These are phyloP conservation scores for Coelastrella sp. DNA, from an alignment of 139 green algal genomes.

Conservation along the genomic window DNA sequence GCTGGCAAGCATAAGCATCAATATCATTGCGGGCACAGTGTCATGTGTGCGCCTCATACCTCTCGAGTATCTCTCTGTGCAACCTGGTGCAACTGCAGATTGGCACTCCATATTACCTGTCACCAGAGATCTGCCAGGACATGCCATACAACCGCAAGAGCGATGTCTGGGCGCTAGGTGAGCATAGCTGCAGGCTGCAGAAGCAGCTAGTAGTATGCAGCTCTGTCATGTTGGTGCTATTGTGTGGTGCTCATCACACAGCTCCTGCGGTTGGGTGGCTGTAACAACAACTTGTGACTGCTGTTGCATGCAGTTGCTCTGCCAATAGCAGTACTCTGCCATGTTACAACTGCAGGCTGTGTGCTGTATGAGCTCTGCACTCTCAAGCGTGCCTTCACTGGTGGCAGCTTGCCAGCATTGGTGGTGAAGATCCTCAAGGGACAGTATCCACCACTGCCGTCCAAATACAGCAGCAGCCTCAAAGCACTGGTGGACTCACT, in stretches of 20 bases:
- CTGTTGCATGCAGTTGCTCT: not conserved
- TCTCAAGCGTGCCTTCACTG: constrained; percentile 72
- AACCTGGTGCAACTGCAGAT: constrained; percentile 43
- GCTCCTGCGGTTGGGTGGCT: too few relatives aligned
- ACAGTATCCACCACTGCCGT: constrained; percentile 70
- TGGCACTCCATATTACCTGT: constrained; percentile 79
- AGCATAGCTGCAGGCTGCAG: not conserved
- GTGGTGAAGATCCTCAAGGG: constrained; percentile 68
- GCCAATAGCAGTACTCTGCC: too few relatives aligned
- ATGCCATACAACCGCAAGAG: constrained; percentile 75
- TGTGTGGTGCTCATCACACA: too few relatives aligned
- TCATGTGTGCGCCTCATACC: not conserved
- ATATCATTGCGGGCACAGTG: not conserved
- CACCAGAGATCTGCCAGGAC: constrained; percentile 76
- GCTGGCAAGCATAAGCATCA: too few relatives aligned
- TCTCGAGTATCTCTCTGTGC: too few relatives aligned
- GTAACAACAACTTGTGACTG: not conserved
- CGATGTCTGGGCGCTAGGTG: constrained; percentile 79
- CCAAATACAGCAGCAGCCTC: constrained; percentile 62
- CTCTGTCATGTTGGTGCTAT: too few relatives aligned
- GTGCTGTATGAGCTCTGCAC: constrained; percentile 80
- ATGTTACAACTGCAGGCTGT: constrained; percentile 47
- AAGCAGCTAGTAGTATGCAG: too few relatives aligned
- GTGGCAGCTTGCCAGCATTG: constrained; percentile 66
- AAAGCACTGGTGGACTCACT: constrained; percentile 64